A percentile compares a stretch with the other conserved stretches of the same genome.
These are phyloP conservation scores for Albugo laibachii DNA, from an alignment of 352 stramenopile genomes.

Conservation along the genomic window DNA sequence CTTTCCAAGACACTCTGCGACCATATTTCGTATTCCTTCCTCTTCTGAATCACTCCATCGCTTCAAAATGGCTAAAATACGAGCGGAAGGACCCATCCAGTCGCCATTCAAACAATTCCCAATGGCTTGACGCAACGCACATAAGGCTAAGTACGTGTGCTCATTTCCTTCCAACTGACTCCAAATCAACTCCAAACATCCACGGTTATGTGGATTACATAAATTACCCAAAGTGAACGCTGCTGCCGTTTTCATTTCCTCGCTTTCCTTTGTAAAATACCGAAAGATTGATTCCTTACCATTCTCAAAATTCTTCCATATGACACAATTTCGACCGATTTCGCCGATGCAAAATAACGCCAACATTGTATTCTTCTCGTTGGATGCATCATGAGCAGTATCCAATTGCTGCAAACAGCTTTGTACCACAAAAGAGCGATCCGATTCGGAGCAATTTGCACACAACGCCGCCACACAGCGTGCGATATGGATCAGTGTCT, in stretches of 20 bases:
- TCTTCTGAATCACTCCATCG: slow-evolving; percentile 84
- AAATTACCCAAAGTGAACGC: slow-evolving; percentile 92
- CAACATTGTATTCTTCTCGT: slow-evolving; percentile 67
- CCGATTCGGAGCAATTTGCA: slow-evolving; percentile 7
- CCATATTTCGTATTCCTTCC: slow-evolving; percentile 94
- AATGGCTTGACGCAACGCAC: slow-evolving; percentile 92
- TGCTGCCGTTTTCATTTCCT: slow-evolving; percentile 93
- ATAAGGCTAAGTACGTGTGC: slow-evolving; percentile 95
- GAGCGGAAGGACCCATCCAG: slow-evolving; percentile 21
- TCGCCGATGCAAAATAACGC: slow-evolving; percentile 62
- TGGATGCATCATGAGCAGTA: too few relatives aligned
- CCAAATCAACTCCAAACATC: slow-evolving; percentile 85
- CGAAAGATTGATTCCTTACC: too few relatives aligned
- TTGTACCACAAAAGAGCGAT: slow-evolving; percentile 11
- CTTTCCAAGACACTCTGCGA: slow-evolving; percentile 92
- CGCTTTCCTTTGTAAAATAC: slow-evolving; percentile 17
- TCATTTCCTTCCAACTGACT: slow-evolving; percentile 74
- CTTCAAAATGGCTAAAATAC: slow-evolving; percentile 88
- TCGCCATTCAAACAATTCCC: slow-evolving; percentile 48
- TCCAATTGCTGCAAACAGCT: slow-evolving; percentile 12
- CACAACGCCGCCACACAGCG: slow-evolving; percentile 82
- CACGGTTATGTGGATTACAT: slow-evolving; percentile 84
- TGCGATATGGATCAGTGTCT: slow-evolving; percentile 87
- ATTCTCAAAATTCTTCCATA: too few relatives aligned
- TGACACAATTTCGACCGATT: too few relatives aligned